Base-by-base conservation (phyloP, 805 yeast genomes). In the Lipomyces yamanashiensis region DNA sequence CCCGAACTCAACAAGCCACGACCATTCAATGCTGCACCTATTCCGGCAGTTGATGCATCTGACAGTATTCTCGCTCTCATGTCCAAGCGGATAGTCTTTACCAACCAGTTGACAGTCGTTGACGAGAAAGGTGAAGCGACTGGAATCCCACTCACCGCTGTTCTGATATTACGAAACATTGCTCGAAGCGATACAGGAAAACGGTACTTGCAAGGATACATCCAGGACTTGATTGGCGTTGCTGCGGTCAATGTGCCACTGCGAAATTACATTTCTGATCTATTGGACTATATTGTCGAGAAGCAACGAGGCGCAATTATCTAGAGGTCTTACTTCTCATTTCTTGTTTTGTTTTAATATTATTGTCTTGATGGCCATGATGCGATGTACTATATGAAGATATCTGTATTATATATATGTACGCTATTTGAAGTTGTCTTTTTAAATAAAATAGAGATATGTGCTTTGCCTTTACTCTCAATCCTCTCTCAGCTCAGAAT, bases 101-200 rank as follows among this genome's bases (percentile, higher is more conserved):
- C 56, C 15, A 54, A 54, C 47, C 57, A 54, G 34, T 51, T 58
- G 19, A 70, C 73, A 1, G 58, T 67, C 7, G 71, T 70, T 15
- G 72, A 70, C 61, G 72, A 69, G 45, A 62, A 51, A 15, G 73
- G 73, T 17, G 73, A 71, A 17, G 73, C 73, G 8, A 67, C 71
- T 5, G 73, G 73, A 6, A 61, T 71, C 7, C 67, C 72, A 7
- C 47, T 73, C 36, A 74, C 77, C 1, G 77, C 78, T 2, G 74
- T 74, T 1, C 64, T 75, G 19, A 76, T 77, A 0, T 70, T 78
- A 23, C 75, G 75, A 40, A 78, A 78, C 61, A 66, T 78, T 23
- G 77, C 79, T 8, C 66, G 73, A 17, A 69, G 71, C 44, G 61
- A 62, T 17, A 56, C 54, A 9, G 77, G 77, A 19, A 65, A 67